Evolutionary conservation across 2,329 filamentous ascomycete genomes (phyloP).

Genomic region (Colletotrichum eleusines): DNA sequence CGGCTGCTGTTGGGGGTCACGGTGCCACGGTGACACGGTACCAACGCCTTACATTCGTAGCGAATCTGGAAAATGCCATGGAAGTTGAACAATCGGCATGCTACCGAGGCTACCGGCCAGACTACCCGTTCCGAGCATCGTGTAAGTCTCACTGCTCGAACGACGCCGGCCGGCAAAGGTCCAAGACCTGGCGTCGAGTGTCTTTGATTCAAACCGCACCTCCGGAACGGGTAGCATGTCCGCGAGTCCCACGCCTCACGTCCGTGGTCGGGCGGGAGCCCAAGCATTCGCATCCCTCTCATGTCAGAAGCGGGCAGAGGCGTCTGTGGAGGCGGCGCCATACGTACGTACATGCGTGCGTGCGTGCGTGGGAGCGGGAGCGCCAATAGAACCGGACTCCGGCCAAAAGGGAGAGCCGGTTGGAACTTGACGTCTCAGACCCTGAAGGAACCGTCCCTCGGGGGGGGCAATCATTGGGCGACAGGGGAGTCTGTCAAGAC

Average conservation of each 20-base stretch:
- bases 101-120: background rate
- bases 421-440: constrained; percentile 19
- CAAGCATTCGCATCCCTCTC: constrained; percentile 12
- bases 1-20: background rate
- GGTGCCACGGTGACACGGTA: too few species aligned
- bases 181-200: background rate
- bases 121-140: background rate
- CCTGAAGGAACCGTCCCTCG: background rate
- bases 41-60: background rate
- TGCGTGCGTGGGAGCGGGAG: background rate
- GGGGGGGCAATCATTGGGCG: background rate
- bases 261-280: constrained; percentile 9
- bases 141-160: constrained; percentile 7
- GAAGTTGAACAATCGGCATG: background rate
- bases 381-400: constrained; percentile 8
- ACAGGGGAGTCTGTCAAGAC: background rate
- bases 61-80: background rate
- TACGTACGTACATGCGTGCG: background rate
- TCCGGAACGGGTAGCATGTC: constrained; percentile 27
- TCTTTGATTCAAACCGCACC: constrained; percentile 1
- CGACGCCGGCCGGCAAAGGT: constrained; percentile 12
- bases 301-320: constrained; percentile 19
- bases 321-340: background rate
- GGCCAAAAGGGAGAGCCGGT: constrained; percentile 16
- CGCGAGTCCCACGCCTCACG: background rate